Conservation (phyloP, 2,329 filamentous ascomycete genomes). For the Paraphoma sp. region DNA sequence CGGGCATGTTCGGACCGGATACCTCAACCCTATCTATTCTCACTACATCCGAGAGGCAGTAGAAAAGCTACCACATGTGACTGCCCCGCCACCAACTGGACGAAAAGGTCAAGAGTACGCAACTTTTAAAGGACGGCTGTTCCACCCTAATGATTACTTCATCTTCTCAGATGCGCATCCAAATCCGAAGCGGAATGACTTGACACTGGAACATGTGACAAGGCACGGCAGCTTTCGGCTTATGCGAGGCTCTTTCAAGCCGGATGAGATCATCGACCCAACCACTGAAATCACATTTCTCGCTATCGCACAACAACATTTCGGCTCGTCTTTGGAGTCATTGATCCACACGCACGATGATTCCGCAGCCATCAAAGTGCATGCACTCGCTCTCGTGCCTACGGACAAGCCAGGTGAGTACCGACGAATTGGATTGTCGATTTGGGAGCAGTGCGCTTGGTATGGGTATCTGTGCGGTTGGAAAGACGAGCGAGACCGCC, state of each 20-base stretch:
- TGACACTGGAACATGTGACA: not conserved
- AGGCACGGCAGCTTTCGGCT: constrained; percentile 14
- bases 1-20: constrained; percentile 19
- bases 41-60: constrained; percentile 21
- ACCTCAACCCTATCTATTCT: constrained; percentile 26
- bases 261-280: constrained; percentile 27
- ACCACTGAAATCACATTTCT: constrained; percentile 25
- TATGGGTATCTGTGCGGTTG: constrained; percentile 25
- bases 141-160: constrained; percentile 20
- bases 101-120: constrained; percentile 2
- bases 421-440: constrained; percentile 23
- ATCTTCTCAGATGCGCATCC: constrained; percentile 19
- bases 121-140: constrained; percentile 13
- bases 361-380: constrained; percentile 12
- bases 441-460: constrained; percentile 29
- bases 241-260: constrained; percentile 21
- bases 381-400: constrained; percentile 15
- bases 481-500: constrained; percentile 7
- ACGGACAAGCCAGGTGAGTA: constrained; percentile 13
- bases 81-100: not conserved
- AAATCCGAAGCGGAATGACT: not conserved
- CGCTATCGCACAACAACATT: constrained; percentile 24
- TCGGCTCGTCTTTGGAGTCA: not conserved
- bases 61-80: constrained; percentile 11
- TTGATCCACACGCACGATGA: constrained; percentile 5